Evolutionary conservation across 176 grass and related monocot species (phyloP).

Genomic region (Carex scoparia): DNA sequence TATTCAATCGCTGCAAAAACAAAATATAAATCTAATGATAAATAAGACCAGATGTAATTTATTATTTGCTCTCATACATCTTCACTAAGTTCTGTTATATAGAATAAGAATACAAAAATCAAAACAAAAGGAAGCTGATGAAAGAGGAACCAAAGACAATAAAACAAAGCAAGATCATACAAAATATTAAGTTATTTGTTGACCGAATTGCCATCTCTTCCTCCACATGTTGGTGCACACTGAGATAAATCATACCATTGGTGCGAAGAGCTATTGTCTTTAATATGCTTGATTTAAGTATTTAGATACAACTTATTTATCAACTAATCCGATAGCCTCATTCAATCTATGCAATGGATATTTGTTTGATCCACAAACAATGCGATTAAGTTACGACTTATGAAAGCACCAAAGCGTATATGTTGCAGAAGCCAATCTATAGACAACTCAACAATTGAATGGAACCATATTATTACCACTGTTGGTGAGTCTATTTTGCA

Average conservation of each 20-base stretch:
- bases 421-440: background rate
- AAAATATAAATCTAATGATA: background rate
- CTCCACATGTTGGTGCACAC: background rate
- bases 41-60: background rate
- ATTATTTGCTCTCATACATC: background rate
- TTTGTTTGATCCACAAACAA: background rate
- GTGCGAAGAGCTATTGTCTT: background rate
- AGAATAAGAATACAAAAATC: background rate
- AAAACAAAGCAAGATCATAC: background rate
- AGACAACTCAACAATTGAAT: background rate
- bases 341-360: too few species aligned
- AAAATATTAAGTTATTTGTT: background rate
- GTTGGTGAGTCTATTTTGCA: background rate
- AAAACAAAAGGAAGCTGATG: background rate
- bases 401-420: background rate
- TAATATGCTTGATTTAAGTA: background rate
- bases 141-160: background rate
- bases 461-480: background rate
- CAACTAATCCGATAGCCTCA: too few species aligned
- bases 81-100: background rate
- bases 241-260: background rate
- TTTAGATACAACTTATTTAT: background rate
- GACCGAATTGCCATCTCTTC: background rate
- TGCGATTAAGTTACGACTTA: background rate
- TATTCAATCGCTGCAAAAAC: background rate